These are phyloP conservation scores for Basidiobolus meristosporus DNA, from an alignment of 371 early-diverging fungal species.

Conservation along the genomic window DNA sequence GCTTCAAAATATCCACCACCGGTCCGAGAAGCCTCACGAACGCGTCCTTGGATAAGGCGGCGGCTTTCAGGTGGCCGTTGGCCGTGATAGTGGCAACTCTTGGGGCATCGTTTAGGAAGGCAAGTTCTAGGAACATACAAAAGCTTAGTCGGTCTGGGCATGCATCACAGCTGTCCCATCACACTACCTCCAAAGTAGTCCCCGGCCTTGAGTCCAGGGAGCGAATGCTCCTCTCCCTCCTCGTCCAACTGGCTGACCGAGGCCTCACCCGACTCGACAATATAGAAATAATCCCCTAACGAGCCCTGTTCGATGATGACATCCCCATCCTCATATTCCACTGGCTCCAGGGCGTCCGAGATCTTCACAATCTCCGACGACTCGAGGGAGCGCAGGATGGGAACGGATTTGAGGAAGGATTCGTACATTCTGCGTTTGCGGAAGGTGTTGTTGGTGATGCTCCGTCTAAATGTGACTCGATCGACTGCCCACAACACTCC, in stretches of 20 bases:
- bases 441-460: constrained; percentile 52
- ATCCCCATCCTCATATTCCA: constrained; percentile 39
- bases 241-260: constrained; percentile 49
- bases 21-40: constrained; percentile 80
- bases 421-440: constrained; percentile 64
- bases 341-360: constrained; percentile 60
- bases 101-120: constrained; percentile 67
- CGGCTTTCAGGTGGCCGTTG: constrained; percentile 61
- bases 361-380: constrained; percentile 57
- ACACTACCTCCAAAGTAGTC: constrained; percentile 78
- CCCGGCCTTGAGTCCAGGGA: constrained; percentile 46
- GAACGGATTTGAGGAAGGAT: constrained; percentile 47
- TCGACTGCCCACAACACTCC: constrained; percentile 69
- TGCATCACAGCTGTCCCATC: no score
- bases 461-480: constrained; percentile 57
- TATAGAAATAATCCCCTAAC: constrained; percentile 40
- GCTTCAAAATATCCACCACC: constrained; percentile 66
- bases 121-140: constrained; percentile 36
- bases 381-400: constrained; percentile 37
- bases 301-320: constrained; percentile 54
- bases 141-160: no score
- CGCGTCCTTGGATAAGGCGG: constrained; percentile 64
- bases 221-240: constrained; percentile 52
- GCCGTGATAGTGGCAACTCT: constrained; percentile 74
- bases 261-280: constrained; percentile 82